Evolutionary conservation across 108 stramenopile species (phyloP).

Genomic region (Mediolabrus comicus): DNA sequence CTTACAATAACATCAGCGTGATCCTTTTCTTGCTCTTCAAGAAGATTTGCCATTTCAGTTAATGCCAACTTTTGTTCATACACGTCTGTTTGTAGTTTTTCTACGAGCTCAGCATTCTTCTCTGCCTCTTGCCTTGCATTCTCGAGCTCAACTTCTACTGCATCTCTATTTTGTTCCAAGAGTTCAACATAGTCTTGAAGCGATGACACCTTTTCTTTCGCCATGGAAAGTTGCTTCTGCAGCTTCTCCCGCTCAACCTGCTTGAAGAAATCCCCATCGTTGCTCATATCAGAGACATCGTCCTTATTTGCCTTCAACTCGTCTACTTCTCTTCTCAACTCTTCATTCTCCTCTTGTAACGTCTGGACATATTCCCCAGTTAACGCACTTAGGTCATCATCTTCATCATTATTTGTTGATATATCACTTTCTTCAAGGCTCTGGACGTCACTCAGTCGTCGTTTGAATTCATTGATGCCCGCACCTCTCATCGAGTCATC

Average conservation of each 20-base stretch:
- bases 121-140: slow-evolving; percentile 7
- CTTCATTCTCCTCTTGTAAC: slow-evolving; percentile 9
- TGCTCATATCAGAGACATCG: background rate
- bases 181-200: slow-evolving; percentile 25
- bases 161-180: slow-evolving; percentile 28
- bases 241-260: background rate
- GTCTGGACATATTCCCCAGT: background rate
- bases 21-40: slow-evolving; percentile 7
- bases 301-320: background rate
- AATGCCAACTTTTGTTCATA: slow-evolving; percentile 28
- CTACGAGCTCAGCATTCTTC: background rate
- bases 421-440: background rate
- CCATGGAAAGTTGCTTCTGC: slow-evolving; percentile 8
- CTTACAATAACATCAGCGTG: slow-evolving; percentile 1
- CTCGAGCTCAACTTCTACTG: slow-evolving; percentile 28
- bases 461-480: background rate
- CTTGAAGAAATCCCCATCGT: background rate
- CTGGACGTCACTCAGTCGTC: background rate
- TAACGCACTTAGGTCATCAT: slow-evolving; percentile 2
- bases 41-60: slow-evolving; percentile 24
- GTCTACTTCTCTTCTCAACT: background rate
- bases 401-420: background rate
- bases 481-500: background rate
- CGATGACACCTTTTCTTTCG: slow-evolving; percentile 17
- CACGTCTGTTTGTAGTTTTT: background rate